These are phyloP conservation scores for Caloboletus inedulis DNA, from an alignment of 1,284 basidiomycete genomes.

Conservation along the genomic window DNA sequence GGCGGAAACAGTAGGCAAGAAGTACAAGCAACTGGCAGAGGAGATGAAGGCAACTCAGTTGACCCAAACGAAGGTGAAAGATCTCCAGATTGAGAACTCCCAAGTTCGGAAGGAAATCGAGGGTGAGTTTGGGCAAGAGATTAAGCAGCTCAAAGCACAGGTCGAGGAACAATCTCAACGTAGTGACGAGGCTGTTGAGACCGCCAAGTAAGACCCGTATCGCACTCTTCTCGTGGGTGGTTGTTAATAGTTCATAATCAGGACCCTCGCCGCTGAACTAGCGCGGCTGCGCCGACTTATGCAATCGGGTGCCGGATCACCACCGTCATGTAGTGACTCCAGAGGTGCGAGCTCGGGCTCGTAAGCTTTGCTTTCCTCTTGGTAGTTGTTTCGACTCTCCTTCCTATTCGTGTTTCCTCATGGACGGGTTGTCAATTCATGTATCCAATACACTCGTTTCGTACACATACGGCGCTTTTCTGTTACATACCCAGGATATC, in stretches of 20 bases:
- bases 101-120: slow-evolving; percentile 49
- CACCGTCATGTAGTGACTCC: slow-evolving; percentile 12
- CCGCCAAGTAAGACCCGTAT: slow-evolving; percentile 52
- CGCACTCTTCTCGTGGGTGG: neutral
- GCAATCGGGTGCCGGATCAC: slow-evolving; percentile 42
- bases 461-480: slow-evolving; percentile 20
- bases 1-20: slow-evolving; percentile 59
- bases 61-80: slow-evolving; percentile 36
- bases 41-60: slow-evolving; percentile 53
- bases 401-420: slow-evolving; percentile 4
- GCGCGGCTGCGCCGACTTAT: slow-evolving; percentile 67
- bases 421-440: slow-evolving; percentile 31
- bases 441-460: slow-evolving; percentile 32
- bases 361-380: slow-evolving; percentile 10
- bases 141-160: slow-evolving; percentile 45
- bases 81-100: slow-evolving; percentile 40
- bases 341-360: slow-evolving; percentile 13
- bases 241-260: slow-evolving; percentile 26
- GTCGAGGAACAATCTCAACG: slow-evolving; percentile 53
- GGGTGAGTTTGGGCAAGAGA: slow-evolving; percentile 46
- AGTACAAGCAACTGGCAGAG: slow-evolving; percentile 59
- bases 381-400: slow-evolving; percentile 7
- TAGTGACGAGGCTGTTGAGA: slow-evolving; percentile 53
- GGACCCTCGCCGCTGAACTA: slow-evolving; percentile 57
- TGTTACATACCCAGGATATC: slow-evolving; percentile 30